Evolutionary conservation across 2,329 filamentous ascomycete genomes (phyloP).

Genomic region (Aspergillaceae sp.): DNA sequence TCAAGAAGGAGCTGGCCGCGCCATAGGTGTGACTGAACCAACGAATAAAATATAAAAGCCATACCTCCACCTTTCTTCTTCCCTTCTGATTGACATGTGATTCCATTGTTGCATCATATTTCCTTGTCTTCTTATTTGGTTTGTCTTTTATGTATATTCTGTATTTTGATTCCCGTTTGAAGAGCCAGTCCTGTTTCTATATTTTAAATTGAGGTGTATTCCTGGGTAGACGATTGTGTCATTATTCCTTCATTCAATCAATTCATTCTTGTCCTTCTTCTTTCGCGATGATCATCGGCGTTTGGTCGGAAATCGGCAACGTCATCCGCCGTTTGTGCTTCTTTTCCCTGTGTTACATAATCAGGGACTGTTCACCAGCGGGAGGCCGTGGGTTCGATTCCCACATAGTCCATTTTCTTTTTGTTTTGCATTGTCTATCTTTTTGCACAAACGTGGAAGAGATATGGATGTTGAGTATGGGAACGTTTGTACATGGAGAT

Average conservation of each 20-base stretch:
- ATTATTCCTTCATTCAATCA: too few species aligned
- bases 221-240: too few species aligned
- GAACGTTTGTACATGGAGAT: too few species aligned
- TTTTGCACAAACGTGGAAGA: too few species aligned
- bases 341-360: not conserved
- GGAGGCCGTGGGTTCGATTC: slow-evolving; percentile 17
- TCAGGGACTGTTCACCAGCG: slow-evolving; percentile 13
- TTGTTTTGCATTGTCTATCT: not conserved
- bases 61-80: not conserved
- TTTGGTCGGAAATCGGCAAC: too few species aligned
- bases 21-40: slow-evolving; percentile 13
- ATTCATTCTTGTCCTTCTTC: not conserved
- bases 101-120: slow-evolving; percentile 6
- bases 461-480: too few species aligned
- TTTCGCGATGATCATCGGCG: not conserved
- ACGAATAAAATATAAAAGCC: not conserved
- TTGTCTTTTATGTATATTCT: not conserved
- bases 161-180: slow-evolving; percentile 3
- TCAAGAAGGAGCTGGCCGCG: slow-evolving; percentile 88
- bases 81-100: not conserved
- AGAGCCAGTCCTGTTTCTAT: slow-evolving; percentile 14
- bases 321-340: too few species aligned
- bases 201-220: slow-evolving; percentile 17
- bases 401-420: slow-evolving; percentile 11
- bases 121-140: slow-evolving; percentile 4